These are phyloP conservation scores for Cyclotella cryptica DNA, from an alignment of 108 stramenopile genomes.

Conservation along the genomic window DNA sequence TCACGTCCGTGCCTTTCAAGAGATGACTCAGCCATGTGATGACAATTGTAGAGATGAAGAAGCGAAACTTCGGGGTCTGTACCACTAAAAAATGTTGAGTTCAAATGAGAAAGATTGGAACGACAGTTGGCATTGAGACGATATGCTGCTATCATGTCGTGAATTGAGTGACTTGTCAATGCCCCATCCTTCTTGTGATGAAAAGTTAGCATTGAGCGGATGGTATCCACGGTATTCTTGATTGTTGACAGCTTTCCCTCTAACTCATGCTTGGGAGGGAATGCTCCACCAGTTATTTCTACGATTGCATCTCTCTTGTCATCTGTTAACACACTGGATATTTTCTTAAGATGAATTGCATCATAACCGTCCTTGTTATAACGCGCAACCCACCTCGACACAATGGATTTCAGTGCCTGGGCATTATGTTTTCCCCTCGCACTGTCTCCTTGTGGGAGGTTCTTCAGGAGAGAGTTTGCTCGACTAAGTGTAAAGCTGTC, in stretches of 20 bases:
- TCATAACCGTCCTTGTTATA: not conserved
- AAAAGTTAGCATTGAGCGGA: constrained; percentile 16
- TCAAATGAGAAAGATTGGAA: constrained; percentile 4
- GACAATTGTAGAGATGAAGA: not conserved
- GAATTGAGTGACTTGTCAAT: not conserved
- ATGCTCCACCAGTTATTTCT: not conserved
- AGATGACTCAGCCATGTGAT: not conserved
- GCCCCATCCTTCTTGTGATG: not conserved
- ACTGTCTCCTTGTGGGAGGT: not conserved
- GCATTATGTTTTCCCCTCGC: not conserved
- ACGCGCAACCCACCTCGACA: not conserved
- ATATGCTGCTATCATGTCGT: constrained; percentile 12
- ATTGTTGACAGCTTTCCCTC: not conserved
- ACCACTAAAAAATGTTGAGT: constrained; percentile 10
- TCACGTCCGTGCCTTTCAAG: not conserved
- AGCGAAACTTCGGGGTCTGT: constrained; percentile 2
- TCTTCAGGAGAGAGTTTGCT: not conserved
- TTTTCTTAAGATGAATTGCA: not conserved
- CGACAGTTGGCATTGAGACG: constrained; percentile 6
- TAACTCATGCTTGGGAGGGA: constrained; percentile 3
- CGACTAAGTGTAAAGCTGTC: not conserved
- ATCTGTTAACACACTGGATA: not conserved
- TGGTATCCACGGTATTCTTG: not conserved
- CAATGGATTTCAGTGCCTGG: constrained; percentile 9
- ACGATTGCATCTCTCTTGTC: not conserved